Conservation (phyloP, 495 filamentous ascomycete species). For the Hyphodiscus hymeniophilus region DNA sequence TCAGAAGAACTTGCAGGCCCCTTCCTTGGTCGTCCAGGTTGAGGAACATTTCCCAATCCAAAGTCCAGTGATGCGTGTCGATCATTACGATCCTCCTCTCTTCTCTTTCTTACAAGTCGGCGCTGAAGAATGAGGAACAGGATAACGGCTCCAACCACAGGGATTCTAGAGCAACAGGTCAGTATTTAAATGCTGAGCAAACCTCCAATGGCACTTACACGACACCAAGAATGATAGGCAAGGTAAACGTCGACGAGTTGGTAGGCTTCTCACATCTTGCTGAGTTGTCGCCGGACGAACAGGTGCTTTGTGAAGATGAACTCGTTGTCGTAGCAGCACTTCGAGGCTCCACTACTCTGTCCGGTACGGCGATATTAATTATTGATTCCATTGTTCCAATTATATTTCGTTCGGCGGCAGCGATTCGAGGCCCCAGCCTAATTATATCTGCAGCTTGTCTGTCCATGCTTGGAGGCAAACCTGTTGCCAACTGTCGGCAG, state of each 20-base stretch:
- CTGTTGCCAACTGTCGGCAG: not conserved
- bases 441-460: slow-evolving; percentile 11
- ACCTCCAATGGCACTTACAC: slow-evolving; percentile 51
- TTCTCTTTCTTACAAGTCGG: slow-evolving; percentile 62
- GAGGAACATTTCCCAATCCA: slow-evolving; percentile 52
- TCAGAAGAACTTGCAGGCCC: not conserved
- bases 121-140: slow-evolving; percentile 72
- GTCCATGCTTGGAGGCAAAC: slow-evolving; percentile 10
- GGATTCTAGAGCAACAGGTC: slow-evolving; percentile 52
- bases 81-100: slow-evolving; percentile 74
- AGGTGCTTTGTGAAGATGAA: not conserved
- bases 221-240: slow-evolving; percentile 74
- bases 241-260: slow-evolving; percentile 46
- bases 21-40: slow-evolving; percentile 27
- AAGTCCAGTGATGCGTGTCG: slow-evolving; percentile 93
- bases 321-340: not conserved
- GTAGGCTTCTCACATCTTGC: slow-evolving; percentile 49
- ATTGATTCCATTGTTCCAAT: slow-evolving; percentile 16
- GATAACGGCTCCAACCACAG: slow-evolving; percentile 57
- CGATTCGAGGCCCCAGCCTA: slow-evolving; percentile 15
- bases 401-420: not conserved
- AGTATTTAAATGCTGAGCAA: slow-evolving; percentile 11
- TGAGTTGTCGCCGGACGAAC: not conserved
- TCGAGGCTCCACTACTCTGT: slow-evolving; percentile 13
- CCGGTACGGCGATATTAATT: slow-evolving; percentile 15